A percentile compares a stretch with the other conserved stretches of the same genome.
Evolutionary conservation across 148 eudicot genomes (phyloP).

Genomic region (Fagopyrum homotropicum): DNA sequence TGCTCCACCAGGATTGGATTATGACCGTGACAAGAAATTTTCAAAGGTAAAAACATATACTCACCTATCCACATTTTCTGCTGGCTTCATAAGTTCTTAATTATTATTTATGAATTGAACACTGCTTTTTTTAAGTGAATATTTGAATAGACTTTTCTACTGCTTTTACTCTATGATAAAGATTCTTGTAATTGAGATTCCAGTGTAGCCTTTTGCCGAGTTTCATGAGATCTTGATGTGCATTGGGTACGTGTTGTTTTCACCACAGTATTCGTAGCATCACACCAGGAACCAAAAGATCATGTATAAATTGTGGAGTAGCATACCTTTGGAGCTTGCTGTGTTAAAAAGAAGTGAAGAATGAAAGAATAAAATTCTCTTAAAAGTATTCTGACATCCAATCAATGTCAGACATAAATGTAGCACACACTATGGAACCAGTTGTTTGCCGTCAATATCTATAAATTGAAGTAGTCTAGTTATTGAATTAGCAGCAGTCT

Average conservation of each 20-base stretch:
- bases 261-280: not conserved
- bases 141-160: not conserved
- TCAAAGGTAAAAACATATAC: slow-evolving; percentile 52
- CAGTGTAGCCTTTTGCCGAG: not conserved
- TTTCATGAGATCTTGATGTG: not conserved
- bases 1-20: slow-evolving; percentile 99
- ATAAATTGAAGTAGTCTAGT: not conserved
- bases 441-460: not conserved
- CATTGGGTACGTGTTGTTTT: not conserved
- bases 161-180: not conserved
- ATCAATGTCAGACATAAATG: not conserved
- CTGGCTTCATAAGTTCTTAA: not conserved
- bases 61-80: not conserved
- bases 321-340: not conserved
- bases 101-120: not conserved
- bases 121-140: not conserved
- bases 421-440: not conserved
- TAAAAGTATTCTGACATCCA: not conserved
- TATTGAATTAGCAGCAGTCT: not conserved
- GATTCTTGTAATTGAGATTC: not conserved
- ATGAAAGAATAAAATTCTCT: not conserved
- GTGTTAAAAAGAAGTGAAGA: not conserved
- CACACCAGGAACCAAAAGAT: too few species aligned
- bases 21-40: slow-evolving; percentile 94
- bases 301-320: not conserved